Evolutionary conservation across 2,329 filamentous ascomycete genomes (phyloP).

Genomic region (Xenosphaeropsis pyriputrescens): DNA sequence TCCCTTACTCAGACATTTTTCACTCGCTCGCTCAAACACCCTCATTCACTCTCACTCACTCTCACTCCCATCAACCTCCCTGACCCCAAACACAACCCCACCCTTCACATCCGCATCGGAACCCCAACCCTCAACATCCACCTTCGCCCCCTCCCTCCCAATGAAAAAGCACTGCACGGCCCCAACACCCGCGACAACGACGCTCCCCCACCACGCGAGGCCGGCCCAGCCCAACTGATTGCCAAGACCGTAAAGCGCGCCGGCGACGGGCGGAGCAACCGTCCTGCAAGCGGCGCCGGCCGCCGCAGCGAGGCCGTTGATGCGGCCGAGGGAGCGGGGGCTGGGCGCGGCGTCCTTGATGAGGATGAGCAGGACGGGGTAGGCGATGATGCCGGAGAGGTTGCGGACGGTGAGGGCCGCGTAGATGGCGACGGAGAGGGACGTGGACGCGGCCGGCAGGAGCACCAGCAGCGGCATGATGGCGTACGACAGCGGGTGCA

Average conservation of each 20-base stretch:
- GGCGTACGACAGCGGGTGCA: slow-evolving; percentile 47
- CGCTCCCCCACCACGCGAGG: slow-evolving; percentile 49
- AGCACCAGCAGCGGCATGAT: slow-evolving; percentile 43
- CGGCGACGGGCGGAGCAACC: slow-evolving; percentile 48
- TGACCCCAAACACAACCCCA: background rate
- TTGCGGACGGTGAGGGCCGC: slow-evolving; percentile 38
- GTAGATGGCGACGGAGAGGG: slow-evolving; percentile 42
- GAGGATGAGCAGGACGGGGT: slow-evolving; percentile 50
- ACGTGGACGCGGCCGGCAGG: slow-evolving; percentile 28
- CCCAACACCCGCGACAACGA: slow-evolving; percentile 37
- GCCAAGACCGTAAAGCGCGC: slow-evolving; percentile 47
- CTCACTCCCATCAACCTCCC: background rate
- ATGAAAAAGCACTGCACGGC: slow-evolving; percentile 41
- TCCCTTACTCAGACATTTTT: no score
- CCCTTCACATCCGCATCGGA: background rate
- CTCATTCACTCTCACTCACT: no score
- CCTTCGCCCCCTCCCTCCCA: slow-evolving; percentile 4
- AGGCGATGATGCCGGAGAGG: slow-evolving; percentile 43
- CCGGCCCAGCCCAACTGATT: slow-evolving; percentile 42
- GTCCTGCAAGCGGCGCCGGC: slow-evolving; percentile 54
- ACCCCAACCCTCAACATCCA: background rate
- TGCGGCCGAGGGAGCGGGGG: slow-evolving; percentile 39
- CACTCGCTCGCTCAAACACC: no score
- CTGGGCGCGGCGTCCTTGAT: slow-evolving; percentile 52
- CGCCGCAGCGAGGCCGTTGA: slow-evolving; percentile 52